Percentiles rank a stretch among this genome's conserved stretches.
phyloP scores from a whole-genome alignment of 345 rosid species.

The Leavenworthia alabamica region DNA sequence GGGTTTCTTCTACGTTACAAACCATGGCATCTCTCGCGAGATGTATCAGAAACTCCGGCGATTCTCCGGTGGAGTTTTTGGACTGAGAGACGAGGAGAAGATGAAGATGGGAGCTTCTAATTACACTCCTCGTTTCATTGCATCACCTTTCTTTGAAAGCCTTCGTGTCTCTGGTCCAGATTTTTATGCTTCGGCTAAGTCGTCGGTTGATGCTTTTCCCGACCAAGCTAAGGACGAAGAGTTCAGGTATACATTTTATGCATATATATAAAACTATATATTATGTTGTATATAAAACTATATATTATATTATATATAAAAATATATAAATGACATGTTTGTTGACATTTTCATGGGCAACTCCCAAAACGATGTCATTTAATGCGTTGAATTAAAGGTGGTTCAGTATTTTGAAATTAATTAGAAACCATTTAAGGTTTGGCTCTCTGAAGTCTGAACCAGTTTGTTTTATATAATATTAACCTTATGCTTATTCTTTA shows the following conservation, averaged over 20 bases:
- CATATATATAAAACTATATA: neutral
- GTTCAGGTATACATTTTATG: slow-evolving; percentile 42
- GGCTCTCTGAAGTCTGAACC: neutral
- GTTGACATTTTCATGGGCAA: slow-evolving; percentile 22
- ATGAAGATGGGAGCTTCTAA: slow-evolving; percentile 56
- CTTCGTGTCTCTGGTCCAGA: slow-evolving; percentile 66
- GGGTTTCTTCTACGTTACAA: slow-evolving; percentile 71
- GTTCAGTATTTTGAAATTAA: neutral
- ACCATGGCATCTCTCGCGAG: slow-evolving; percentile 52
- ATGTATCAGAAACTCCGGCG: slow-evolving; percentile 36
- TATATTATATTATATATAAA: neutral
- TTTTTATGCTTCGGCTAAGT: slow-evolving; percentile 50
- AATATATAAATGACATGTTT: neutral
- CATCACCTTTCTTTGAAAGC: slow-evolving; percentile 85
- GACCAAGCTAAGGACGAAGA: slow-evolving; percentile 33
- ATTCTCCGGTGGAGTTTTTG: slow-evolving; percentile 42
- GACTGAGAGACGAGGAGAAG: slow-evolving; percentile 42
- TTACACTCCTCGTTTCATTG: slow-evolving; percentile 78
- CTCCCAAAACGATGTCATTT: slow-evolving; percentile 10
- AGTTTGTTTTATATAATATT: neutral
- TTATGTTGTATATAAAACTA: neutral
- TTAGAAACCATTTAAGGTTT: neutral
- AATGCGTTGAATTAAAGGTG: slow-evolving; percentile 7
- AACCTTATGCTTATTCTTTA: slow-evolving; percentile 6
- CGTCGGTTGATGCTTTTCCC: slow-evolving; percentile 43